These are phyloP conservation scores for Sporopachydermia cereana DNA, from an alignment of 1,139 yeast species.

Conservation along the genomic window DNA sequence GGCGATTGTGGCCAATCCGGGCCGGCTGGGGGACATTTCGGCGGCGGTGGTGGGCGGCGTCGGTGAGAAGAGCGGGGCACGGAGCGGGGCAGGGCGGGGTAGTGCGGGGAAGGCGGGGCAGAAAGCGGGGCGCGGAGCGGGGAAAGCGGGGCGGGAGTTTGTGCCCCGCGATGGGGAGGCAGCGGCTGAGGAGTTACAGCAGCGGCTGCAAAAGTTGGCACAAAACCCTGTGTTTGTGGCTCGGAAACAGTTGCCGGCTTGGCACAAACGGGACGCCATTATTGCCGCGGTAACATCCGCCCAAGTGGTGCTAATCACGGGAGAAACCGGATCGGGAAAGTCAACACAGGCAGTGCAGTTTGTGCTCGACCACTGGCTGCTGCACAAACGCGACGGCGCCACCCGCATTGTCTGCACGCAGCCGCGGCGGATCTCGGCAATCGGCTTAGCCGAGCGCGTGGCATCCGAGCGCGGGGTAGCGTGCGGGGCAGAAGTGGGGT, in stretches of 20 bases:
- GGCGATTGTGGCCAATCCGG: conserved; percentile 57
- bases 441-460: conserved; percentile 88
- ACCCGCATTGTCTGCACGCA: conserved; percentile 74
- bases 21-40: conserved; percentile 40
- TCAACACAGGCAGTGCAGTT: conserved; percentile 91
- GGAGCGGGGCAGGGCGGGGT: conserved; percentile 14
- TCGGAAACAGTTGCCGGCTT: conserved; percentile 67
- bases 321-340: conserved; percentile 96
- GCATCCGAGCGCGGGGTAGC: conserved; percentile 64
- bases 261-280: conserved; percentile 51
- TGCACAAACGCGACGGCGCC: conserved; percentile 14
- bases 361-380: conserved; percentile 47
- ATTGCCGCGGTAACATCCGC: conserved; percentile 43
- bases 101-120: neutral
- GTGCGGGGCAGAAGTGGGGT: conserved; percentile 78
- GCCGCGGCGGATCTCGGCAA: conserved; percentile 91
- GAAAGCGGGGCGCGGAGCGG: conserved; percentile 4
- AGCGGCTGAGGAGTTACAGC: no score
- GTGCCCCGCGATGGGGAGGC: no score
- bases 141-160: conserved; percentile 1
- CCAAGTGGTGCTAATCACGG: conserved; percentile 71
- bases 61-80: no score
- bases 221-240: no score
- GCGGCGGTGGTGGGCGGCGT: conserved; percentile 26
- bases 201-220: no score